A percentile compares a stretch with the other conserved stretches of the same genome.
phyloP scores from a whole-genome alignment of 768 basidiomycete species.

The Naganishia friedmannii region DNA sequence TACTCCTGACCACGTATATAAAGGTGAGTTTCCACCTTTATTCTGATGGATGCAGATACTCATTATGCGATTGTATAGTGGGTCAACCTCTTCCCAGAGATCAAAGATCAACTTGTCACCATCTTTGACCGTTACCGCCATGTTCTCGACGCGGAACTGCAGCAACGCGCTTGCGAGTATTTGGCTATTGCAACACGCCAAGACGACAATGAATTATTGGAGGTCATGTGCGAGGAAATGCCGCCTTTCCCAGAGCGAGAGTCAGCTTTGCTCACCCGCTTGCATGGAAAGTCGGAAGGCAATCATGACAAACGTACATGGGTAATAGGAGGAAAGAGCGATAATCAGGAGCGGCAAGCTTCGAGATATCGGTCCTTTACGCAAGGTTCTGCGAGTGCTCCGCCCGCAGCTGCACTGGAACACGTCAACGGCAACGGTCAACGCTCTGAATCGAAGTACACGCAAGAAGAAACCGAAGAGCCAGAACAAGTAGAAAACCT shows the following conservation, averaged over 20 bases:
- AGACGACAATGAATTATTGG: conserved; percentile 87
- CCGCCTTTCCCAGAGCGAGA: conserved; percentile 95
- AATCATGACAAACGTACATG: conserved; percentile 94
- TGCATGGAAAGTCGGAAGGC: conserved; percentile 85
- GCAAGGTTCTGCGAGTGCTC: conserved; percentile 50
- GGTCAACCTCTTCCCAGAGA: conserved; percentile 99
- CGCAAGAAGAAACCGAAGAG: conserved; percentile 38
- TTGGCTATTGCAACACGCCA: conserved; percentile 77
- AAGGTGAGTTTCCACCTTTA: conserved; percentile 56
- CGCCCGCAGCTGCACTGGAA: conserved; percentile 28
- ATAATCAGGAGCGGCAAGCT: conserved; percentile 72
- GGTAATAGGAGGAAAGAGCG: conserved; percentile 91
- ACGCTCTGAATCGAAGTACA: conserved; percentile 31
- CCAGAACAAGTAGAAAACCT: conserved; percentile 45
- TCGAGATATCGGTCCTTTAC: conserved; percentile 58
- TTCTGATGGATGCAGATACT: not conserved
- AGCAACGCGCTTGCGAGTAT: conserved; percentile 98
- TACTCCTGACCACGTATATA: conserved; percentile 93
- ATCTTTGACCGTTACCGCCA: conserved; percentile 98
- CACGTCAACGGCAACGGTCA: conserved; percentile 1
- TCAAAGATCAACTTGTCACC: conserved; percentile 85
- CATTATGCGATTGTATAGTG: conserved; percentile 55
- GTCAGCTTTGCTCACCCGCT: conserved; percentile 77
- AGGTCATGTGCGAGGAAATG: conserved; percentile 97
- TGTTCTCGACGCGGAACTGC: conserved; percentile 91